Percentiles rank a stretch among this genome's conserved stretches.
Evolutionary conservation across 1,284 basidiomycete genomes (phyloP).

Genomic region (Papiliotrema fonsecae): DNA sequence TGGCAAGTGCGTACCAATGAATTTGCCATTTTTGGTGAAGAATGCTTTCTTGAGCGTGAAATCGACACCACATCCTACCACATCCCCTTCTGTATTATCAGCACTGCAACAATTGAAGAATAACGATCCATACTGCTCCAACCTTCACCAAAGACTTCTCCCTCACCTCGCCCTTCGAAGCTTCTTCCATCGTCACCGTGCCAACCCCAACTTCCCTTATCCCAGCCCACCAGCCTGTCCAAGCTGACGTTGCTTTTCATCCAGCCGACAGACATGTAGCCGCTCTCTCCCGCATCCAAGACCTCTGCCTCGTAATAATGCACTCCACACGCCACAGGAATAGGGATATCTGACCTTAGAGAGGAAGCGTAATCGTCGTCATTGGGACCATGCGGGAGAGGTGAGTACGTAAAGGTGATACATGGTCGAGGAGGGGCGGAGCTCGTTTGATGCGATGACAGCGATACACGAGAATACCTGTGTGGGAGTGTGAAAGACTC

Average conservation of each 20-base stretch:
- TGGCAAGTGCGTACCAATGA: constrained; percentile 58
- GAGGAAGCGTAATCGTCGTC: constrained; percentile 65
- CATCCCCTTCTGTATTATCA: constrained; percentile 63
- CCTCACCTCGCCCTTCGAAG: constrained; percentile 68
- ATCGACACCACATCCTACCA: constrained; percentile 84
- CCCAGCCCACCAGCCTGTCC: constrained; percentile 81
- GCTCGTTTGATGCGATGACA: constrained; percentile 8
- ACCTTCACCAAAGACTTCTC: constrained; percentile 66
- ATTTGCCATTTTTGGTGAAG: constrained; percentile 80
- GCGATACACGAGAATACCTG: constrained; percentile 12
- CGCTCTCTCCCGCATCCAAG: constrained; percentile 68
- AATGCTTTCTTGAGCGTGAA: constrained; percentile 72
- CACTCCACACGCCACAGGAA: constrained; percentile 76
- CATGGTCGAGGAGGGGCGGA: constrained; percentile 6
- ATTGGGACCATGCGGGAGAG: constrained; percentile 53
- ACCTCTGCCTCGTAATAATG: constrained; percentile 89
- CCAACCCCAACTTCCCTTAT: constrained; percentile 84
- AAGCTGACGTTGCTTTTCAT: constrained; percentile 57
- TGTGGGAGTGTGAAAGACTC: constrained; percentile 11
- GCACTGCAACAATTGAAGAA: neutral
- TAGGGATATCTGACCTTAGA: constrained; percentile 65
- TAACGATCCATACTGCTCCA: constrained; percentile 32
- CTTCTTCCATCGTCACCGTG: constrained; percentile 85
- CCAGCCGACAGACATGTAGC: constrained; percentile 79
- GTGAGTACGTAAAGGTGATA: constrained; percentile 32